Evolutionary conservation across 2,329 filamentous ascomycete species (phyloP).

Genomic region (Calonectria pteridis): DNA sequence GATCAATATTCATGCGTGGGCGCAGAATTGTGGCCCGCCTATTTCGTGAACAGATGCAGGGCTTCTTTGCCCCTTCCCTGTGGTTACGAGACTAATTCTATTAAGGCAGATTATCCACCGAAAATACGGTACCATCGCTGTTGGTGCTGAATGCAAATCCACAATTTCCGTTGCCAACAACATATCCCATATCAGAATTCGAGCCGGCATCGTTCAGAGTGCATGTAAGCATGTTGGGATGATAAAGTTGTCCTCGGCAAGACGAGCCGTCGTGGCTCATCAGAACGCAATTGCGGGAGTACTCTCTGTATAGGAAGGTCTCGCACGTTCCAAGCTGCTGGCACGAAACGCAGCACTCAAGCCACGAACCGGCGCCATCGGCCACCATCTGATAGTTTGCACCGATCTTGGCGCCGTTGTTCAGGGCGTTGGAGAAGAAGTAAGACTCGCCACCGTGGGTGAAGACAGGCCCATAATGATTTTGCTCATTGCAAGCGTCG

Average conservation of each 20-base stretch:
- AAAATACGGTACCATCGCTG: background rate
- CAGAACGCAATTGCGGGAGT: background rate
- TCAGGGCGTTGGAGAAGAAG: background rate
- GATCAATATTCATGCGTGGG: background rate
- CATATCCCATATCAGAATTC: background rate
- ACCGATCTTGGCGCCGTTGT: background rate
- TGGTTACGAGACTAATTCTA: background rate
- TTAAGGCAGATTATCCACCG: background rate
- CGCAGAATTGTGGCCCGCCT: background rate
- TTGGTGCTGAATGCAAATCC: background rate
- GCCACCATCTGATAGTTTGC: background rate
- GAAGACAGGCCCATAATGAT: background rate
- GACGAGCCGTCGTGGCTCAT: background rate
- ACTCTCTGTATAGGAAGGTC: background rate
- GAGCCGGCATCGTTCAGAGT: background rate
- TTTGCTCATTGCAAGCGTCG: background rate
- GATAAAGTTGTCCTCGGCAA: background rate
- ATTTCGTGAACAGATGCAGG: background rate
- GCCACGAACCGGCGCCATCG: background rate
- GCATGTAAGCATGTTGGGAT: background rate
- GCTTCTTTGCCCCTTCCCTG: background rate
- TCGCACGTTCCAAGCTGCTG: background rate
- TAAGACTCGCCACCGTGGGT: background rate
- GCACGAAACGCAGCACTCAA: background rate
- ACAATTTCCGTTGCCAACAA: background rate